Evolutionary conservation across 768 basidiomycete species (phyloP), one percentile per base, ranked within the genome.

Genomic region (Trametes cinnabarina): DNA sequence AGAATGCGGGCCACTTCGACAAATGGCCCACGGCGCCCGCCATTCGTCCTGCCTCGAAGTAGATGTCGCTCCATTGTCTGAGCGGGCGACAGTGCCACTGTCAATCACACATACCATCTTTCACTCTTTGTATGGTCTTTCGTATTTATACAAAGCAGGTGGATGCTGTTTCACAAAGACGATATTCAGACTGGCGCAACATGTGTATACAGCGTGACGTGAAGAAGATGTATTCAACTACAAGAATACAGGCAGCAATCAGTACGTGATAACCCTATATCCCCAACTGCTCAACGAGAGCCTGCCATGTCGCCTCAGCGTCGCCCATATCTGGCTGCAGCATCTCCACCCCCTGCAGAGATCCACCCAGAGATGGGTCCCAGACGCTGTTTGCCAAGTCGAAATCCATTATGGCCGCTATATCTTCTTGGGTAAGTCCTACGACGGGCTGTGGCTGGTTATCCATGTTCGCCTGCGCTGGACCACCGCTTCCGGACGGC

Each of bases 201-300:
- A n/a, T n/a, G n/a, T n/a, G n/a, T n/a, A n/a, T n/a, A n/a, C n/a
- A n/a, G n/a, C n/a, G n/a, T n/a, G n/a, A n/a, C n/a, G n/a, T n/a
- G n/a, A n/a, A n/a, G n/a, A n/a, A n/a, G n/a, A n/a, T n/a, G n/a
- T n/a, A n/a, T n/a, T 32, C 1, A 32, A 2, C 30, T 32, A 32
- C 30, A 32, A 41, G 5, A 22, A 43, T 11, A 22, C 6, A 19
- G n/a, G 9, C 17, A 19, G 12, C 42, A 26, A 5, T 26, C 0
- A 26, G 7, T 14, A 7, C 44, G 44, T 20, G 17, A 22, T 3
- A 14, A 15, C 0, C 12, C 51, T 41, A 61, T 1, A 55, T 47
- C 19, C 87, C 87, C 39, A 89, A 73, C 62, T 88, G 86, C 65
- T 86, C 82, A 44, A 86, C 81, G 40, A 89, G 82, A 55, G 75